A percentile compares a stretch with the other conserved stretches of the same genome.
These are phyloP conservation scores for Tolypocladium nubicola DNA, from an alignment of 2,329 filamentous ascomycete species.

Conservation along the genomic window DNA sequence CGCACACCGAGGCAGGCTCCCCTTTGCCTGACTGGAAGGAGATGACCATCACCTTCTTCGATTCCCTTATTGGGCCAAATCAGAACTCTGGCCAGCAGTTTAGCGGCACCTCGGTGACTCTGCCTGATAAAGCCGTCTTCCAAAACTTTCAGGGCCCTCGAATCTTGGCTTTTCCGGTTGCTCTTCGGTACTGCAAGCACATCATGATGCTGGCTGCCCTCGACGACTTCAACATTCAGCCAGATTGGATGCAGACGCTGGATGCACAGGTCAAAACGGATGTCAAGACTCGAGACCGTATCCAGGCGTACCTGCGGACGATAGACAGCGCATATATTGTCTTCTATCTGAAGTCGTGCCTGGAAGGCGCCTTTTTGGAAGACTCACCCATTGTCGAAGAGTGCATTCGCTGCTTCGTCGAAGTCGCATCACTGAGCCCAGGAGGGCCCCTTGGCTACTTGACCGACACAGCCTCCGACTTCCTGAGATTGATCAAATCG, in stretches of 20 bases:
- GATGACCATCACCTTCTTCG: constrained; percentile 40
- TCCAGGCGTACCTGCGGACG: constrained; percentile 42
- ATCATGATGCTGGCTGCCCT: constrained; percentile 41
- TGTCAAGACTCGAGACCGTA: constrained; percentile 47
- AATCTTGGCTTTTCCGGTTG: constrained; percentile 52
- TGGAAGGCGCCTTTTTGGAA: constrained; percentile 43
- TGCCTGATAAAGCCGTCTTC: constrained; percentile 16
- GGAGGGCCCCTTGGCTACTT: constrained; percentile 40
- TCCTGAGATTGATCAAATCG: constrained; percentile 54
- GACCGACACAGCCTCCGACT: constrained; percentile 32
- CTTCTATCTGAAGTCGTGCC: constrained; percentile 40
- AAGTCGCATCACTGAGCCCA: constrained; percentile 40
- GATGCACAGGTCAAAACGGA: constrained; percentile 64
- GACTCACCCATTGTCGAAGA: constrained; percentile 31
- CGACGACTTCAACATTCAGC: constrained; percentile 48
- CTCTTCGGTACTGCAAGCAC: constrained; percentile 55
- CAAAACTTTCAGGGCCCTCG: constrained; percentile 36
- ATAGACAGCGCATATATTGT: constrained; percentile 27
- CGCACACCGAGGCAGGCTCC: constrained; percentile 30
- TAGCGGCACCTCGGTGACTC: background rate
- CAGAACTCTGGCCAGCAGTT: background rate
- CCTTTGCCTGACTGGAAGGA: constrained; percentile 40
- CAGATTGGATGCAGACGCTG: constrained; percentile 76
- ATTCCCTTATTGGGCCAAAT: constrained; percentile 18
- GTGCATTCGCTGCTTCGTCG: constrained; percentile 41